Percentiles rank a stretch among this genome's conserved stretches.
Evolutionary conservation across 352 stramenopile species (phyloP).

Genomic region (Poterioochromonas sp.): DNA sequence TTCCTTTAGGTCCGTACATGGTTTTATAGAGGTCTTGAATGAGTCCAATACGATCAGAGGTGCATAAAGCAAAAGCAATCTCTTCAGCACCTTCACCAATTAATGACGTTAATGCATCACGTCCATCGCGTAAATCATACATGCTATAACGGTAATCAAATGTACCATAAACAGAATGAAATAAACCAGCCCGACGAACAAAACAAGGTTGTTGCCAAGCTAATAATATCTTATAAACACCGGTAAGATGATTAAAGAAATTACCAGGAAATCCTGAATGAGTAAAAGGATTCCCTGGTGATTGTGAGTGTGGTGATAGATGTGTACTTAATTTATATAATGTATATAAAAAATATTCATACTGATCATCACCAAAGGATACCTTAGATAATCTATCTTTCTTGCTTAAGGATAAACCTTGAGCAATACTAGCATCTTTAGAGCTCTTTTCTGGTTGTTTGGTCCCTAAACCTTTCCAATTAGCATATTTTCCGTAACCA

Average conservation of each 20-base stretch:
- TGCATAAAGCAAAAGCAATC: not conserved
- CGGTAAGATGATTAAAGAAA: not conserved
- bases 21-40: not conserved
- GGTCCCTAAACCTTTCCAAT: not conserved
- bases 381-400: not conserved
- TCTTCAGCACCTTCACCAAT: conserved; percentile 3
- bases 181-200: not conserved
- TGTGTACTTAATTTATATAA: not conserved
- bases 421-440: not conserved
- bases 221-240: conserved; percentile 6
- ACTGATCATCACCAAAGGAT: not conserved
- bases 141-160: not conserved
- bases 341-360: not conserved
- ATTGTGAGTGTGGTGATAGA: not conserved
- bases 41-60: not conserved
- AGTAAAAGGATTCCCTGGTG: not conserved
- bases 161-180: conserved; percentile 21
- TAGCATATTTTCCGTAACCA: not conserved
- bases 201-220: not conserved
- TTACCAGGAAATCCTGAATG: not conserved
- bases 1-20: not conserved
- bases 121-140: not conserved
- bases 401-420: not conserved
- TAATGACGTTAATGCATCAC: not conserved
- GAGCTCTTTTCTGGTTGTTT: not conserved